These are phyloP conservation scores for Stipa capillata DNA, from an alignment of 176 grass and related monocot species.

Conservation along the genomic window DNA sequence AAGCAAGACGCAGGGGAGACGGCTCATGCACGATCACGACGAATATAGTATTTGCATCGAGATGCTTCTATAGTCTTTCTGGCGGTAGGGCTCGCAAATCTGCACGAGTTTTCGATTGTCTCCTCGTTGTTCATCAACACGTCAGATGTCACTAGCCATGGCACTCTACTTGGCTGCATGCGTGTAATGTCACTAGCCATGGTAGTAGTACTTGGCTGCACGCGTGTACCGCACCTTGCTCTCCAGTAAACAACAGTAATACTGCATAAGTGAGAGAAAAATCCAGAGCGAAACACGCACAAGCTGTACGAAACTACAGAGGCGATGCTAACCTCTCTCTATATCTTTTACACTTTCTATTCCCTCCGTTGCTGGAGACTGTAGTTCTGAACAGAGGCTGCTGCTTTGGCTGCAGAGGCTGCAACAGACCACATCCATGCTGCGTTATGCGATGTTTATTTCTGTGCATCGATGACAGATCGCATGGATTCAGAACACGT, in stretches of 20 bases:
- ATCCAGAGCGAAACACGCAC: background rate
- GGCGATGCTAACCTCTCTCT: background rate
- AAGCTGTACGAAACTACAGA: background rate
- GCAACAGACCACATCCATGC: too few species aligned
- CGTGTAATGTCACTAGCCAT: too few species aligned
- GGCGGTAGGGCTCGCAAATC: background rate
- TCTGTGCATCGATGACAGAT: constrained; percentile 10
- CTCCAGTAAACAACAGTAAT: background rate
- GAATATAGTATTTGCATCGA: background rate
- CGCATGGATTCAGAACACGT: constrained; percentile 7
- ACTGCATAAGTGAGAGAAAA: background rate
- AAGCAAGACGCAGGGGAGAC: background rate
- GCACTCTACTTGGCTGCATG: too few species aligned
- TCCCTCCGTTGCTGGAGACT: background rate
- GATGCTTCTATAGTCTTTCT: too few species aligned
- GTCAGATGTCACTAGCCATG: too few species aligned
- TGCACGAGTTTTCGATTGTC: background rate
- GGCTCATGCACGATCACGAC: background rate
- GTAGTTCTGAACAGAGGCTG: background rate
- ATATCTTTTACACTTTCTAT: background rate
- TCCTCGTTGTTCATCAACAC: background rate
- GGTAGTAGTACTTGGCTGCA: too few species aligned
- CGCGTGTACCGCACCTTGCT: background rate
- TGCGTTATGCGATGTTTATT: background rate
- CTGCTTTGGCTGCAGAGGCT: background rate